Conservation (phyloP, 1,284 basidiomycete species). For the Waitea zeae region DNA sequence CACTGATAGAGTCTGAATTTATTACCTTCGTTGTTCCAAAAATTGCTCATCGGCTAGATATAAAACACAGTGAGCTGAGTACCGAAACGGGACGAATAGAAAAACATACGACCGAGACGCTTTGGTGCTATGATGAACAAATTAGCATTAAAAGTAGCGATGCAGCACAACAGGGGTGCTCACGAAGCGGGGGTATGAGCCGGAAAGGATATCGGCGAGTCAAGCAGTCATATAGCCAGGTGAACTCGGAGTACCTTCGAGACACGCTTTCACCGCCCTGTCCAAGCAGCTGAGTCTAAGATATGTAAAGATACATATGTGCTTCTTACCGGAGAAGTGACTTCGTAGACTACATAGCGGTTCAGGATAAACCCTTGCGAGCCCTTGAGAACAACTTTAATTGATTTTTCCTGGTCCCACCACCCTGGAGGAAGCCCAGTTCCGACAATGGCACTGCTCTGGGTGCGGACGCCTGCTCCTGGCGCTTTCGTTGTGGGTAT, state of each 20-base stretch:
- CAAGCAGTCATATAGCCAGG: slow-evolving; percentile 74
- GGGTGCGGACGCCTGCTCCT: too few species aligned
- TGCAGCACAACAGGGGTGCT: not conserved
- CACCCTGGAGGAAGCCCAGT: slow-evolving; percentile 59
- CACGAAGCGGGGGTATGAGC: slow-evolving; percentile 61
- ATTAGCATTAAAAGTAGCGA: not conserved
- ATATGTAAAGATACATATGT: not conserved
- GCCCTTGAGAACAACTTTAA: slow-evolving; percentile 56
- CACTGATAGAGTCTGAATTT: not conserved
- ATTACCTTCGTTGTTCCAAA: slow-evolving; percentile 70
- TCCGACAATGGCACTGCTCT: slow-evolving; percentile 27
- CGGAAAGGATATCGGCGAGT: slow-evolving; percentile 77
- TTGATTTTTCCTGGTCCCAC: slow-evolving; percentile 70
- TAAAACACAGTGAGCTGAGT: too few species aligned
- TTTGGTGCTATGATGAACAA: slow-evolving; percentile 57
- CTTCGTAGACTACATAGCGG: slow-evolving; percentile 64
- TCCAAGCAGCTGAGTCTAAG: not conserved
- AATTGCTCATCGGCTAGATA: slow-evolving; percentile 70
- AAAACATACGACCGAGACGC: slow-evolving; percentile 67
- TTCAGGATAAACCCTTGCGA: slow-evolving; percentile 83
- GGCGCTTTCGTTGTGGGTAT: too few species aligned
- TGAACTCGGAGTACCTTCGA: slow-evolving; percentile 80
- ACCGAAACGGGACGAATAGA: too few species aligned
- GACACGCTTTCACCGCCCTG: slow-evolving; percentile 49
- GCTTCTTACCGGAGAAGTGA: slow-evolving; percentile 57